Conservation (phyloP, 139 green algal species). For the Tetraselmis striata region DNA sequence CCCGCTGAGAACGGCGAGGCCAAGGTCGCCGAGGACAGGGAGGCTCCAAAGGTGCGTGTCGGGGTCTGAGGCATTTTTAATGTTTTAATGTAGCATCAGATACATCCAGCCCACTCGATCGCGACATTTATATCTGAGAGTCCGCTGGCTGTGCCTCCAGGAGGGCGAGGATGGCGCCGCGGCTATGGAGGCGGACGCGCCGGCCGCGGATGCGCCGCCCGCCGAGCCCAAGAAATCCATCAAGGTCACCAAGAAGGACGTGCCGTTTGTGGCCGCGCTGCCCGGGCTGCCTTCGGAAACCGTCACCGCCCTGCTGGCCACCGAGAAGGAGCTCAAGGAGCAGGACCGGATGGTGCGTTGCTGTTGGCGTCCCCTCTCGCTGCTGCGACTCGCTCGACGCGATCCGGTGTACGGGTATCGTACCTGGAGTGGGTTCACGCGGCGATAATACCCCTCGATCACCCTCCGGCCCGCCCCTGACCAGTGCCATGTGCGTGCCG, state of each 20-base stretch:
- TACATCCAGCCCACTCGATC: no score
- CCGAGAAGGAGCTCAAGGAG: constrained; percentile 10
- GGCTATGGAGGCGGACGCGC: background rate
- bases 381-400: no score
- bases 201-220: constrained; percentile 9
- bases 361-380: no score
- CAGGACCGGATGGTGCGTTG: constrained; percentile 26
- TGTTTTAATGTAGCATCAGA: no score
- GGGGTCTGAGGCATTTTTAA: no score
- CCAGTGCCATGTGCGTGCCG: constrained; percentile 45
- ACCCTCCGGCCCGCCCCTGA: no score
- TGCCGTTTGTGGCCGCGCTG: constrained; percentile 20
- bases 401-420: no score
- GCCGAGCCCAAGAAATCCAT: constrained; percentile 23
- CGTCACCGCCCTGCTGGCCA: background rate
- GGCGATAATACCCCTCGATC: no score
- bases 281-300: background rate
- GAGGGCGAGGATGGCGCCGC: background rate
- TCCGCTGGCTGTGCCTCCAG: background rate
- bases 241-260: constrained; percentile 29
- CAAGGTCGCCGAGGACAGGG: no score
- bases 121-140: no score
- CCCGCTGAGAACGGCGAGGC: constrained; percentile 8
- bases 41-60: no score
- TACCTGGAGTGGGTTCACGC: background rate